Evolutionary conservation across 1,284 basidiomycete genomes (phyloP), one percentile per base, ranked within the genome.

Genomic region (Fomitopsis pinicola): DNA sequence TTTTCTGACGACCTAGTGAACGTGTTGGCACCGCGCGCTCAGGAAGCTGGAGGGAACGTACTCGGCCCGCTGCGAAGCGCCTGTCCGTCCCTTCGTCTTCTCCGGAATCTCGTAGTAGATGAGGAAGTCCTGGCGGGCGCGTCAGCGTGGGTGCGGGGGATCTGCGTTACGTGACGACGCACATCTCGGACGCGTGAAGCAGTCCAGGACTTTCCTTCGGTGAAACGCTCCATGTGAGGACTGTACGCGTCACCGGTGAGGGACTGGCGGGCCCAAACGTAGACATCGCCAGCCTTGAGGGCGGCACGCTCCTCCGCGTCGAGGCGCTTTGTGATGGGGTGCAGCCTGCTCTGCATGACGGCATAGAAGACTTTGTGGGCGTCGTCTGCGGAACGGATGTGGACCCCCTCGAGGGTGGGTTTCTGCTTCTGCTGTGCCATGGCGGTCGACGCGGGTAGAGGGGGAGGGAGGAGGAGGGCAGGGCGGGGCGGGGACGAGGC

Each of bases 291-390:
- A n/a, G 76, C 72, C 45, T 68, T 70, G 42, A 80, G 68, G 42
- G 74, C 73, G 15, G 72, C 70, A 59, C 78, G 75, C 71, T 80
- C 78, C 63, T 75, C 71, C 52, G 75, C 72, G 64, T 79, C 77
- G 66, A 80, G 74, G 12, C 78, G 75, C 54, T 76, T 72, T 52
- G 73, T 74, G 69, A 80, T 76, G 64, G 75, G 73, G 60, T 78
- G 73, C 52, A 72, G 68, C 61, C 73, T 73, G 62, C 74, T 70
- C 61, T 75, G 72, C 52, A 54, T 54, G 58, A 77, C 76, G 59
- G 77, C 77, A 66, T 77, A 76, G 70, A 79, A 78, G 67, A 79
- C 75, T 67, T 75, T 75, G 69, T 79, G 77, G 17, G 77, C 78
- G 62, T 79, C 78, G 61, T 69, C 65, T 42, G 73, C 72, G 62